A percentile compares a stretch with the other conserved stretches of the same genome.
Evolutionary conservation across 2,329 filamentous ascomycete genomes (phyloP).

Genomic region (Cladosporium sphaerospermum): DNA sequence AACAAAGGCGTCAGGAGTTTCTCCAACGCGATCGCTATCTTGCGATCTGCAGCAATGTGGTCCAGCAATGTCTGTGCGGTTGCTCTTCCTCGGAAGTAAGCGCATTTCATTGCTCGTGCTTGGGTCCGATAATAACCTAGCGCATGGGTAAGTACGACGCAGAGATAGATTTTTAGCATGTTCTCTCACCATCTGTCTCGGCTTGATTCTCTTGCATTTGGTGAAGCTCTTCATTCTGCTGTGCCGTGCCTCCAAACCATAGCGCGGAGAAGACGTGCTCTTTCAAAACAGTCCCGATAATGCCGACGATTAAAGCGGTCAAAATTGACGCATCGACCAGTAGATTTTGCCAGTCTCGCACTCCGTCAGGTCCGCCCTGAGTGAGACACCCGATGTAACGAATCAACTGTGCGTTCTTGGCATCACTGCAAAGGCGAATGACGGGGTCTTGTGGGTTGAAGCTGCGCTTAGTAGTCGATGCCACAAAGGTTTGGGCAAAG

Average conservation of each 20-base stretch:
- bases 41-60: background rate
- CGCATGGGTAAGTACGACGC: slow-evolving; percentile 6
- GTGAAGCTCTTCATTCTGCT: slow-evolving; percentile 25
- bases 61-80: background rate
- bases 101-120: slow-evolving; percentile 15
- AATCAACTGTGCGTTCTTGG: slow-evolving; percentile 12
- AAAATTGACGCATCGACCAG: slow-evolving; percentile 15
- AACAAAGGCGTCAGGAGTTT: background rate
- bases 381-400: slow-evolving; percentile 29
- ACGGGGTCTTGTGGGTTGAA: background rate
- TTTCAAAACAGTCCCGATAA: slow-evolving; percentile 26
- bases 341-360: slow-evolving; percentile 21
- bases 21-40: background rate
- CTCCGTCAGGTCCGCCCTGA: slow-evolving; percentile 19
- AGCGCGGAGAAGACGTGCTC: slow-evolving; percentile 26
- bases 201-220: slow-evolving; percentile 34
- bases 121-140: slow-evolving; percentile 25
- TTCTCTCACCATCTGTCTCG: slow-evolving; percentile 33
- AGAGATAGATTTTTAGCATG: background rate
- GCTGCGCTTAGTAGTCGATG: background rate
- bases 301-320: slow-evolving; percentile 22
- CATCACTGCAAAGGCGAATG: background rate
- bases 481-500: background rate
- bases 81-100: background rate
- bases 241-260: slow-evolving; percentile 22